phyloP scores from a whole-genome alignment of 164 flowering plant genomes.

The Annona squamosa region DNA sequence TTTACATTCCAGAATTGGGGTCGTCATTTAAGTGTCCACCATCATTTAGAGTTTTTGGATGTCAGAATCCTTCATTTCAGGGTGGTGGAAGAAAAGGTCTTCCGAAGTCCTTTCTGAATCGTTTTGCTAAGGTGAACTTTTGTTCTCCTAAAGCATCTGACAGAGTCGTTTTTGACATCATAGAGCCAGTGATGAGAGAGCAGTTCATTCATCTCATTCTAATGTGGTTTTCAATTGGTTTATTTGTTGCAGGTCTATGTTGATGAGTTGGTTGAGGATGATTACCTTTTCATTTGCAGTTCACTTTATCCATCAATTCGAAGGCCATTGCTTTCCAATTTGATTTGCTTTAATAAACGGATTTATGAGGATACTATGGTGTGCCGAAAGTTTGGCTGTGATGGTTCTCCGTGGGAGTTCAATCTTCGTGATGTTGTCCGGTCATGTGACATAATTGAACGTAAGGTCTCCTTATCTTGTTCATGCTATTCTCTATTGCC shows the following conservation, averaged over 20 bases:
- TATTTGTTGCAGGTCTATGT: conserved; percentile 66
- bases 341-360: conserved; percentile 62
- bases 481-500: not conserved
- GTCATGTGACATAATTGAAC: conserved; percentile 77
- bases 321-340: conserved; percentile 39
- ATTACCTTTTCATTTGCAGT: conserved; percentile 64
- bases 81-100: conserved; percentile 99
- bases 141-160: not conserved
- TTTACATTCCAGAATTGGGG: conserved; percentile 90
- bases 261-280: conserved; percentile 80
- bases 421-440: conserved; percentile 93
- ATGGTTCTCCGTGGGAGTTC: conserved; percentile 99
- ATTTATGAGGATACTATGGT: conserved; percentile 75
- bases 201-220: not conserved
- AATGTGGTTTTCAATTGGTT: not conserved
- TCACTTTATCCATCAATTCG: conserved; percentile 68
- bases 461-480: conserved; percentile 23
- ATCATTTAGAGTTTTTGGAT: conserved; percentile 89
- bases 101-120: conserved; percentile 93
- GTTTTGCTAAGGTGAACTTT: conserved; percentile 74
- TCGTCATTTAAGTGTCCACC: conserved; percentile 66
- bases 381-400: conserved; percentile 58
- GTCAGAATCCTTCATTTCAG: conserved; percentile 93
- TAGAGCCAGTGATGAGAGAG: not conserved
- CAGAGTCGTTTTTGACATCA: not conserved